A percentile compares a stretch with the other conserved stretches of the same genome.
These are phyloP conservation scores for Mortierella sp. DNA, from an alignment of 371 early-diverging fungal species.

Conservation along the genomic window DNA sequence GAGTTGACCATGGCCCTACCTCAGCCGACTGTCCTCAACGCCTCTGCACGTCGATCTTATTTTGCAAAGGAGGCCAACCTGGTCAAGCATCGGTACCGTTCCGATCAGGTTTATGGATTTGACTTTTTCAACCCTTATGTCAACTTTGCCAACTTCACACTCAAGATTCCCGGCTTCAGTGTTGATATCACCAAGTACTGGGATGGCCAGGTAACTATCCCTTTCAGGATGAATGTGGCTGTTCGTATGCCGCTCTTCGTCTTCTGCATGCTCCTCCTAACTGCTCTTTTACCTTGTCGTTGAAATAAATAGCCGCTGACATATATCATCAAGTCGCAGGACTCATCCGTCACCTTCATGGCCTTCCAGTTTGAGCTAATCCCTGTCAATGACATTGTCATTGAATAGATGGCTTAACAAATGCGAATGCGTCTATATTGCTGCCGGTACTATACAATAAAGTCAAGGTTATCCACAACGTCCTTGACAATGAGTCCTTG, in stretches of 20 bases:
- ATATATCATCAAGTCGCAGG: conserved; percentile 66
- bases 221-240: background rate
- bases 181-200: conserved; percentile 71
- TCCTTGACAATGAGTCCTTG: conserved; percentile 54
- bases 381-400: conserved; percentile 41
- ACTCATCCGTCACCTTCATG: conserved; percentile 66
- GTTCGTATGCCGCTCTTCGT: background rate
- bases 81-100: conserved; percentile 54
- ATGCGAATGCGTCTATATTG: background rate
- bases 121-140: conserved; percentile 80
- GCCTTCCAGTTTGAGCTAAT: conserved; percentile 71
- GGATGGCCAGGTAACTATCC: conserved; percentile 70
- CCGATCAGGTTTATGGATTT: conserved; percentile 71
- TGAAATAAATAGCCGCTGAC: conserved; percentile 64
- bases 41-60: conserved; percentile 23
- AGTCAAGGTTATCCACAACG: conserved; percentile 46
- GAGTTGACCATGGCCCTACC: conserved; percentile 20
- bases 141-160: conserved; percentile 66
- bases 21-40: conserved; percentile 26
- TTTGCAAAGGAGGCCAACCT: conserved; percentile 54
- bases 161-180: conserved; percentile 75
- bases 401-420: conserved; percentile 10
- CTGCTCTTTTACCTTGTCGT: background rate
- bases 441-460: conserved; percentile 24
- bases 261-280: background rate